Base-by-base conservation (phyloP, 352 stramenopile species). In the Phytopythium helicoides region DNA sequence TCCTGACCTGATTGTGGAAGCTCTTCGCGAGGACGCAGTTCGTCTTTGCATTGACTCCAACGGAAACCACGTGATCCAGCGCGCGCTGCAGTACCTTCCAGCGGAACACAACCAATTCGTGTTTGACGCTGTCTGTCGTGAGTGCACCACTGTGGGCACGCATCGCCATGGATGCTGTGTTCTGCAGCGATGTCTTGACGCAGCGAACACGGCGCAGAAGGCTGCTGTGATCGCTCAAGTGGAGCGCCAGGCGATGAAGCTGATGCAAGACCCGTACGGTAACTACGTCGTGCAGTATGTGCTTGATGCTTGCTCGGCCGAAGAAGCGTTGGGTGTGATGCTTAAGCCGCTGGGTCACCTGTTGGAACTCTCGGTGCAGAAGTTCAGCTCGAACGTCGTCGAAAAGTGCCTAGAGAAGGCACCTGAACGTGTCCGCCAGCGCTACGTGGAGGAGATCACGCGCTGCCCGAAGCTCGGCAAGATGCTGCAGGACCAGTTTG, bases 381-480 rank as follows among this genome's bases (percentile, higher is more conserved):
- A 99, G 63, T 99, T 99, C 61, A 98, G 89, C 53, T 98, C 92
- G 42, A 99, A 99, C 66, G 96, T 99, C 31, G 98, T 99, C 68
- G 97, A 99, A 60, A 99, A 99, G 71, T 99, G 96, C 58, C 75
- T 99, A 23, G 93, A 98, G 68, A 95, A 97, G 54, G 96, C 93
- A 1, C 81, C 84, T 2, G 76, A 87, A 54, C 66, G 68, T 46
- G 72, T 94, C 53, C 77, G 79, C 8, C 73, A 86, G 63, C 73
- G 78, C 47, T 92, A 91, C 68, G 73, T 92, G 36, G 62, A 83
- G 19, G 84, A 94, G 54, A 81, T 92, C 50, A 92, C 78, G 49
- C 64, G 49, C 26, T 91, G 78, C 44, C 73, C 78, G 5, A 90
- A 90, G 51, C 94, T 98, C 62, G 76, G 94, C 55, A 95, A 97